phyloP scores from a whole-genome alignment of 1,284 basidiomycete species.

The Irpex sp. region DNA sequence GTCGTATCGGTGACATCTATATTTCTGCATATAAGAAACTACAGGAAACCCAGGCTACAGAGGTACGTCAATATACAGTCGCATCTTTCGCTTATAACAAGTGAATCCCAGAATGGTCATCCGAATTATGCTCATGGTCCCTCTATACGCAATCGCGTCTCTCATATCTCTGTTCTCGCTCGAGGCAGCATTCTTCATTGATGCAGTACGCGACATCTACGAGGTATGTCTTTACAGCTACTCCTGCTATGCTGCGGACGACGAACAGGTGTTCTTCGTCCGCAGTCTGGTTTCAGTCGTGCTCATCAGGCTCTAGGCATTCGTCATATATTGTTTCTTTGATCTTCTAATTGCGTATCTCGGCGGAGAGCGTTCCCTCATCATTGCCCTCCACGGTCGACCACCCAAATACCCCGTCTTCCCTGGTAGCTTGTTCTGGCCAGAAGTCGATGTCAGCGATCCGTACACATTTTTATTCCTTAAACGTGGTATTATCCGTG shows the following conservation, averaged over 20 bases:
- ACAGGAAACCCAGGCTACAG: conserved; percentile 79
- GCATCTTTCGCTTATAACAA: not conserved
- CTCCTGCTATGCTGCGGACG: not conserved
- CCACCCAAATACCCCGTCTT: conserved; percentile 85
- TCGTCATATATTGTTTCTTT: conserved; percentile 95
- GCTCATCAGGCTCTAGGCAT: conserved; percentile 53
- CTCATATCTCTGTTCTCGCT: conserved; percentile 93
- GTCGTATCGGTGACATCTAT: conserved; percentile 80
- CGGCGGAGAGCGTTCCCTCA: conserved; percentile 88
- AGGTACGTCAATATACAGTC: conserved; percentile 40
- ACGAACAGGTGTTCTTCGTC: not conserved
- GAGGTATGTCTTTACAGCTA: conserved; percentile 53
- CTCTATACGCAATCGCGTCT: conserved; percentile 87
- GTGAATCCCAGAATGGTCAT: conserved; percentile 71
- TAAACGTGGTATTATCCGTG: conserved; percentile 92
- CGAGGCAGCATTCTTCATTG: conserved; percentile 94
- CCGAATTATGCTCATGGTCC: conserved; percentile 96
- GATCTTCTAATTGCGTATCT: conserved; percentile 80
- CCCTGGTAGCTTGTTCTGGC: conserved; percentile 73
- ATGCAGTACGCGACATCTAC: conserved; percentile 92
- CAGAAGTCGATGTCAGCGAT: conserved; percentile 85
- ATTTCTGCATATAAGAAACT: conserved; percentile 85
- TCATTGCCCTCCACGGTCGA: conserved; percentile 88
- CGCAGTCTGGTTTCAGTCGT: not conserved
- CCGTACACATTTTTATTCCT: conserved; percentile 92